Evolutionary conservation across 2,329 filamentous ascomycete species (phyloP), one percentile per base, ranked within the genome.

Genomic region (Fusarium illudens): DNA sequence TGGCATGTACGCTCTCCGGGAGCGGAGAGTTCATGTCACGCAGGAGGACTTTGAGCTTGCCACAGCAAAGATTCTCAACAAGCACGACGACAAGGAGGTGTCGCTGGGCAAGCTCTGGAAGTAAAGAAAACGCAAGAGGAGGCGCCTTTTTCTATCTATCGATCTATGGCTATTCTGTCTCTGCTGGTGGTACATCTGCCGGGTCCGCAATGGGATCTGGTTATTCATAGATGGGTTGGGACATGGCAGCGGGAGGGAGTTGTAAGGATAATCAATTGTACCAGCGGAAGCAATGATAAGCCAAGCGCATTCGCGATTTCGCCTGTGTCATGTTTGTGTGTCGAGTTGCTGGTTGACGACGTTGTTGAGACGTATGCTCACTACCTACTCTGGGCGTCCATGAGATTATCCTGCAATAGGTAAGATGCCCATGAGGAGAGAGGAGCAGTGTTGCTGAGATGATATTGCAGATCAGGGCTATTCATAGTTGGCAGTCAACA

Each of bases 21-120:
- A 99, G 84, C 87, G 96, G 77, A 90, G 96, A 82, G 95, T 99
- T 62, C 96, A 99, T 79, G 96, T 99, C 71, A 99, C 96, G 34
- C 96, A 99, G 80, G 96, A 99, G 82, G 96, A 99, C 82, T 99
- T 99, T 79, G 96, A 99, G 80, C 87, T 99, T 67, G 96, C 96
- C 32, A 99, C 96, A 7, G 96, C 96, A 78, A 99, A 99, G 92
- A 95, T 99, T 64, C 87, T 99, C 79, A 98, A 99, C 89, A 98
- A 97, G 87, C 96, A 98, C 79, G 96, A 98, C 77, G 96, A 99
- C 81, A 98, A 98, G 87, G 94, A 97, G 79, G 92, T 94, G 73
- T 94, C 91, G 77, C 84, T 97, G 75, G 92, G 91, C 78, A 97
- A 97, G 83, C 84, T 97, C 76, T 97, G 83, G 82, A 83, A 83